Evolutionary conservation across 108 stramenopile genomes (phyloP).

Genomic region (Epithemia pelagica): DNA sequence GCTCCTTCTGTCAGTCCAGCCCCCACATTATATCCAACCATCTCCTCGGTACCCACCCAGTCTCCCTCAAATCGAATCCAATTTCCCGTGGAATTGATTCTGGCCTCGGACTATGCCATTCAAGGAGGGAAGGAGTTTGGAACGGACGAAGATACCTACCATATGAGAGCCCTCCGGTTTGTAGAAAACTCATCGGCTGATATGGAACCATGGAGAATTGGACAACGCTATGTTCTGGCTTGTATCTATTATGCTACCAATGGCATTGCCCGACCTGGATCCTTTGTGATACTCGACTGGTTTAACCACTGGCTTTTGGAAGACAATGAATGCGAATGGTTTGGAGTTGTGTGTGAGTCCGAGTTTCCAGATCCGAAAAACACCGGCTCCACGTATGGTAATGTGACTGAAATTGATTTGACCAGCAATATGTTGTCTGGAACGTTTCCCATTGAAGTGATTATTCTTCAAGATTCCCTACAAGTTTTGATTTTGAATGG

Average conservation of each 20-base stretch:
- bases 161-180: background rate
- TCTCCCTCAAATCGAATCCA: too few relatives aligned
- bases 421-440: background rate
- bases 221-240: background rate
- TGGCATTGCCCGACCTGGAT: background rate
- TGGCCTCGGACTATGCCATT: background rate
- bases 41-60: too few relatives aligned
- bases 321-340: background rate
- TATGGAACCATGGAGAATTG: background rate
- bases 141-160: background rate
- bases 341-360: background rate
- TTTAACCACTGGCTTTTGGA: background rate
- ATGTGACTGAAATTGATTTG: background rate
- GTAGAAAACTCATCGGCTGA: background rate
- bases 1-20: too few relatives aligned
- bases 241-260: background rate
- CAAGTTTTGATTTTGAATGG: background rate
- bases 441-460: background rate
- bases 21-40: too few relatives aligned
- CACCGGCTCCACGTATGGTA: background rate
- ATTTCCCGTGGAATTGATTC: too few relatives aligned
- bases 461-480: background rate
- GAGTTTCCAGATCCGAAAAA: background rate
- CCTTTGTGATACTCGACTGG: background rate
- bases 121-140: background rate